Base-by-base conservation (phyloP, 2,329 filamentous ascomycete species). In the Didymella exigua region DNA sequence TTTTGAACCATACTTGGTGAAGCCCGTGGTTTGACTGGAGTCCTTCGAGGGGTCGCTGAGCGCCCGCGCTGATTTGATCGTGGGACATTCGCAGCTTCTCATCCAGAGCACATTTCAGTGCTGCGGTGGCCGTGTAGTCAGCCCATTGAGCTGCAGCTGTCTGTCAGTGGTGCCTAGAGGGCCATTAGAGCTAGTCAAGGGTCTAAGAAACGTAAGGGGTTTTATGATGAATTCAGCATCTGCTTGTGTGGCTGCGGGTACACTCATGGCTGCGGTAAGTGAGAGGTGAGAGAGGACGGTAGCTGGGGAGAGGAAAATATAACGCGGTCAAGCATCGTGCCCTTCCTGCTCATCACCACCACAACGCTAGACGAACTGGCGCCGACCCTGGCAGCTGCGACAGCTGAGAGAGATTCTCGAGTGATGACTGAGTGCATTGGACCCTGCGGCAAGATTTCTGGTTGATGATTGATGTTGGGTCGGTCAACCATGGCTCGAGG, bases 131-230 rank as follows among this genome's bases (percentile, higher is more conserved):
- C 56, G 62, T 62, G 43, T 58, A 52, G 4, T 43, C 13, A 0
- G 58, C 31, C 63, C 58, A 67, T 4, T 67, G 59, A 1, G 36
- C 58, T 61, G 33, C 2, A 1, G 13, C 5, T 14, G 23, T 55
- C 18, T 54, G 54, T 31, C 18, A 37, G 34, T 5, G 14, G 5
- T 5, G 5, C 13, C 6, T 2, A 18, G 27, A 13, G 21, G 1
- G 33, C 18, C 11, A 21, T n/a, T n/a, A 18, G 33, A 19, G 18
- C 2, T 13, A 21, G 2, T 21, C 18, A 36, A 11, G 33, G 33
- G 24, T 13, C 33, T 36, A 16, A 26, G 34, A 19, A 6, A 45
- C 48, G 1, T 54, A 64, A 57, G 38, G 27, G 57, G 59, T 21
- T 62, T 64, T 19, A 46, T 58, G 21, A 64, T 46, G 13, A 27